Base-by-base conservation (phyloP, 2,329 filamentous ascomycete genomes). In the Phyllachora maydis region DNA sequence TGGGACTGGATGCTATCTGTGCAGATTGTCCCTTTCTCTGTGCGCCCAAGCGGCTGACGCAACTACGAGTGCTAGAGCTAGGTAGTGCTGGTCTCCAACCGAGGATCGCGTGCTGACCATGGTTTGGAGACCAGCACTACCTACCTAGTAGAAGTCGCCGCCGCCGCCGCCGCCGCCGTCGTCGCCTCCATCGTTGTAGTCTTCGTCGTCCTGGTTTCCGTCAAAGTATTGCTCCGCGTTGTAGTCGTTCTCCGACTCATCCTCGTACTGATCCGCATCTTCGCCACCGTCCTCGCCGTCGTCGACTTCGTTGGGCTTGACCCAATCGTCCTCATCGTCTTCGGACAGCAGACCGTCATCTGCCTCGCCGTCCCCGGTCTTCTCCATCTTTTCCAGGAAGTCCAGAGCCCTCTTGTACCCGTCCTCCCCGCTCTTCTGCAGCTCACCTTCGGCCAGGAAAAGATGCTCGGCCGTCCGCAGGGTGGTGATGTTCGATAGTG, bases 201-300 rank as follows among this genome's bases (percentile, higher is more conserved):
- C 53, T 24, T 60, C 54, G 13, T 65, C 59, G n/a, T 48, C 46
- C 30, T 62, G 59, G 8, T 59, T 60, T 13, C 54, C 59, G 29
- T 67, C 63, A 37, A 68, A 68, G 43, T 67, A 67, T 7, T 52
- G 52, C 35, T 69, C 64, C 3, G 64, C 64, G 21, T 68, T 57
- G 36, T 69, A 69, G 29, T 68, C 64, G 6, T 64, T 63, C 2
- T 58, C 64, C 23, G 63, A 59, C 28, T 66, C 60, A 26, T 68
- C 64, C 22, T 68, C 59, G 29, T 57, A 60, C 13, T 44, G 47
- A 26, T 59, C 54, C 25, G 59, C 56, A 32, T 58, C 52, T 11
- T 54, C 54, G 7, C 52, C 53, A 24, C 55, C 52, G 16, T 47
- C 45, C 18, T 42, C 36, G 11, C 35, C 49, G 16, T 41, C 45